Evolutionary conservation across 306 rosid genomes (phyloP).

Genomic region (Cucumis hystrix): DNA sequence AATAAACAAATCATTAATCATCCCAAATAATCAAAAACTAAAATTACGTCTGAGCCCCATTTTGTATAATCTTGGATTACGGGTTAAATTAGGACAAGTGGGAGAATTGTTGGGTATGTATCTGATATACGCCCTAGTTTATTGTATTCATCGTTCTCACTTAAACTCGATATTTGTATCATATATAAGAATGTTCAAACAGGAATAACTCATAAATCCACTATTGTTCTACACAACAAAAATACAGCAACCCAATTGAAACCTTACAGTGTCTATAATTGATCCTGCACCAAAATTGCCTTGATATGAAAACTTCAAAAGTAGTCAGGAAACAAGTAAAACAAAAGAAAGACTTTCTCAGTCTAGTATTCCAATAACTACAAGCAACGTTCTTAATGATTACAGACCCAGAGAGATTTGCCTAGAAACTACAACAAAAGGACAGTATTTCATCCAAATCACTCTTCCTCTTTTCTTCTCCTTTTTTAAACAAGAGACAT

Average conservation of each 20-base stretch:
- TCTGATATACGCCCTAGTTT: too few species aligned
- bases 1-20: background rate
- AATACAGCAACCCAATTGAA: background rate
- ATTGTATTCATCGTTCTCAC: too few species aligned
- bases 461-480: too few species aligned
- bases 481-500: too few species aligned
- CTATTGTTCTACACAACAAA: background rate
- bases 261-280: background rate
- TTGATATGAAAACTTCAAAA: background rate
- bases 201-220: background rate
- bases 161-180: too few species aligned
- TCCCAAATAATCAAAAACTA: background rate
- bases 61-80: too few species aligned
- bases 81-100: too few species aligned
- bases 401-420: background rate
- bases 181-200: background rate
- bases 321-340: background rate
- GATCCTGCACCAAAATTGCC: background rate
- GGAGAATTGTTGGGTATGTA: too few species aligned
- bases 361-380: background rate
- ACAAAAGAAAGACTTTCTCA: background rate
- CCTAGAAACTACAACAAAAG: background rate
- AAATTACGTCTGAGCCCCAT: background rate
- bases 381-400: background rate
- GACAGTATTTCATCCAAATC: background rate